Conservation (phyloP, 805 yeast genomes). For the Candida pseudofarinosa region DNA sequence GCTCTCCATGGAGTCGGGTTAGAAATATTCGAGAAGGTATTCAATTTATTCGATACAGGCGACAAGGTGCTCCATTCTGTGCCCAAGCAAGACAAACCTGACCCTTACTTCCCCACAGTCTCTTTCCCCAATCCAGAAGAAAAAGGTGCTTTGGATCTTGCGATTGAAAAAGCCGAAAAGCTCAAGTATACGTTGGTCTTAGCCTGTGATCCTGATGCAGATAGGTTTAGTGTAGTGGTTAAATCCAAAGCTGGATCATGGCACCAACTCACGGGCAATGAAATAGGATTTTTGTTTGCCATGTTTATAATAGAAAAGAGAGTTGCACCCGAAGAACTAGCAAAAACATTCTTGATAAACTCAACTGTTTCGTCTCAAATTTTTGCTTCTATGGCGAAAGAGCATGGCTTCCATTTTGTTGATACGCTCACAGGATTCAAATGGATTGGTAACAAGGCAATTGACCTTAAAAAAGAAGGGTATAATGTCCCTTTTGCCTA, state of each 20-base stretch:
- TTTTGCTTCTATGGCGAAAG: conserved; percentile 62
- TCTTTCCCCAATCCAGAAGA: conserved; percentile 95
- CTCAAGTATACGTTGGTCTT: conserved; percentile 53
- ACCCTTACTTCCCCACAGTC: conserved; percentile 85
- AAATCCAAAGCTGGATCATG: conserved; percentile 46
- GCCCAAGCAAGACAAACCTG: conserved; percentile 64
- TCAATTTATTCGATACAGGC: conserved; percentile 32
- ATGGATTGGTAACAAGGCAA: conserved; percentile 93
- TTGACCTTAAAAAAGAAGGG: conserved; percentile 62
- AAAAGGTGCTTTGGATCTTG: conserved; percentile 78
- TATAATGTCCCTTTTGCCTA: conserved; percentile 78
- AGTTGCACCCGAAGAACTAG: conserved; percentile 18
- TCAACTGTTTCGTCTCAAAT: conserved; percentile 93
- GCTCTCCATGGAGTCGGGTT: conserved; percentile 96
- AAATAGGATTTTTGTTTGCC: conserved; percentile 83
- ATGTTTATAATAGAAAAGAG: conserved; percentile 46
- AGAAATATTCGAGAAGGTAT: conserved; percentile 48
- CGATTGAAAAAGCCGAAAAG: conserved; percentile 57
- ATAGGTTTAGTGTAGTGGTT: conserved; percentile 81
- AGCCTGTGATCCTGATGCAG: conserved; percentile 98
- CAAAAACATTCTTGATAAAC: conserved; percentile 57
- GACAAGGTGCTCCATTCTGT: conserved; percentile 36
- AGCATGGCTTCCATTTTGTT: conserved; percentile 54
- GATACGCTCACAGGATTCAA: conserved; percentile 96
- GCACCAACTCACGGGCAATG: conserved; percentile 87